Evolutionary conservation across 2,329 filamentous ascomycete genomes (phyloP).

Genomic region (Epichloe amarillans): DNA sequence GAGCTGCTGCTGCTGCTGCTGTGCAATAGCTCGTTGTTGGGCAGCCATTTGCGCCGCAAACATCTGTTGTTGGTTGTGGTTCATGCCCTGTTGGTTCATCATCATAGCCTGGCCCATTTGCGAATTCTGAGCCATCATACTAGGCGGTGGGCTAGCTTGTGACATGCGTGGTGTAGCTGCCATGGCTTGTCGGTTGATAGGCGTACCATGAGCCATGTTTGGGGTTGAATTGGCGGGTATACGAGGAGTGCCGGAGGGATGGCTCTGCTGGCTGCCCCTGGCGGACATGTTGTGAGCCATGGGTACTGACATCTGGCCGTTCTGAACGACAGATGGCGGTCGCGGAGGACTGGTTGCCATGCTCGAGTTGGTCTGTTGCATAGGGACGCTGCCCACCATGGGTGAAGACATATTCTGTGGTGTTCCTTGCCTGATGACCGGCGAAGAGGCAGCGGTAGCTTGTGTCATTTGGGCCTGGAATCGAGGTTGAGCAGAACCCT

Average conservation of each 20-base stretch:
- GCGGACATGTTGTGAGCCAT: constrained; percentile 51
- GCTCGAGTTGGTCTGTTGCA: constrained; percentile 53
- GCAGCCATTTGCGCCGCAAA: constrained; percentile 34
- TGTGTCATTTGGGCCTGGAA: constrained; percentile 47
- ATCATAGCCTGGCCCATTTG: constrained; percentile 40
- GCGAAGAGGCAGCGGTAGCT: constrained; percentile 49
- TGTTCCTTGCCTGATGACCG: constrained; percentile 48
- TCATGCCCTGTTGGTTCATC: constrained; percentile 35
- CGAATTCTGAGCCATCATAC: constrained; percentile 43
- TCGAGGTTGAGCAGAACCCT: constrained; percentile 28
- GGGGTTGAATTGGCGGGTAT: constrained; percentile 45
- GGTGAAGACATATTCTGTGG: constrained; percentile 54
- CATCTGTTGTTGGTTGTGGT: constrained; percentile 23
- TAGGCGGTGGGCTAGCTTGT: constrained; percentile 48
- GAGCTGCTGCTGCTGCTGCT: constrained; percentile 32
- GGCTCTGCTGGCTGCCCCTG: constrained; percentile 53
- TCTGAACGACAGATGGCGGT: constrained; percentile 52
- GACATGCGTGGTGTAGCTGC: constrained; percentile 47
- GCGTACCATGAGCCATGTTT: constrained; percentile 46
- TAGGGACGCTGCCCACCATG: constrained; percentile 46
- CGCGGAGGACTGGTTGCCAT: constrained; percentile 56
- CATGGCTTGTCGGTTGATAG: constrained; percentile 38
- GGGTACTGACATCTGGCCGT: constrained; percentile 42
- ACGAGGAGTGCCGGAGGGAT: constrained; percentile 48
- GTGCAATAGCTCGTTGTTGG: constrained; percentile 32